Evolutionary conservation across 306 rosid species (phyloP).

Genomic region (Casuarina glauca): DNA sequence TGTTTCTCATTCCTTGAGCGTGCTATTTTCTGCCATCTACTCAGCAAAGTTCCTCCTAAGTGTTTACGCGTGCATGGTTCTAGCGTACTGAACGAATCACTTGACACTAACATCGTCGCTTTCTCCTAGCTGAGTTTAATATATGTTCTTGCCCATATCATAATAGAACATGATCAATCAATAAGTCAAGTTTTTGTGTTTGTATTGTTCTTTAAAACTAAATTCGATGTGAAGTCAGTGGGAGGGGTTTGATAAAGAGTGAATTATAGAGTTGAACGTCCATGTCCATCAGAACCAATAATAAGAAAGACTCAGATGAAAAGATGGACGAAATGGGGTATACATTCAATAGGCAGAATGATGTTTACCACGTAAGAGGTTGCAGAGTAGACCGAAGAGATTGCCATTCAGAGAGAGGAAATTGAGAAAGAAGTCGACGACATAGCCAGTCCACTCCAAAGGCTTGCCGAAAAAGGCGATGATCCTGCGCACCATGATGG

Average conservation of each 20-base stretch:
- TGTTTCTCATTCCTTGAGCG: too few relatives aligned
- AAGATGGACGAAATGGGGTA: not conserved
- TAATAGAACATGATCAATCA: not conserved
- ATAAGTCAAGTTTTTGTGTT: not conserved
- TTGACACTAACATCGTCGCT: too few relatives aligned
- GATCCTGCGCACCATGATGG: slow-evolving; percentile 51
- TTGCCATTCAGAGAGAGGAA: slow-evolving; percentile 58
- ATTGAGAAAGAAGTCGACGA: slow-evolving; percentile 65
- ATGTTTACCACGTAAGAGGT: slow-evolving; percentile 46
- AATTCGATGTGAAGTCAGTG: not conserved
- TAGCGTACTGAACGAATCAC: too few relatives aligned
- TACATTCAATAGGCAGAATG: not conserved
- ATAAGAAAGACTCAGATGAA: not conserved
- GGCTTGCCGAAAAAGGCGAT: slow-evolving; percentile 55
- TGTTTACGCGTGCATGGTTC: too few relatives aligned
- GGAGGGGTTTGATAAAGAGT: not conserved
- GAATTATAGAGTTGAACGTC: not conserved
- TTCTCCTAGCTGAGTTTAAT: too few relatives aligned
- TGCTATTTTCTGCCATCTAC: too few relatives aligned
- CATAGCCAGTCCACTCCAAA: slow-evolving; percentile 57
- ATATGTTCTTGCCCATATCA: not conserved
- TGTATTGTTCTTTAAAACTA: not conserved
- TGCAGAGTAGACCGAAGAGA: slow-evolving; percentile 48
- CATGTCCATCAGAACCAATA: not conserved
- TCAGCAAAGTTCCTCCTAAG: too few relatives aligned